These are phyloP conservation scores for Endogone sp. DNA, from an alignment of 192 early-diverging fungal species.

Conservation along the genomic window DNA sequence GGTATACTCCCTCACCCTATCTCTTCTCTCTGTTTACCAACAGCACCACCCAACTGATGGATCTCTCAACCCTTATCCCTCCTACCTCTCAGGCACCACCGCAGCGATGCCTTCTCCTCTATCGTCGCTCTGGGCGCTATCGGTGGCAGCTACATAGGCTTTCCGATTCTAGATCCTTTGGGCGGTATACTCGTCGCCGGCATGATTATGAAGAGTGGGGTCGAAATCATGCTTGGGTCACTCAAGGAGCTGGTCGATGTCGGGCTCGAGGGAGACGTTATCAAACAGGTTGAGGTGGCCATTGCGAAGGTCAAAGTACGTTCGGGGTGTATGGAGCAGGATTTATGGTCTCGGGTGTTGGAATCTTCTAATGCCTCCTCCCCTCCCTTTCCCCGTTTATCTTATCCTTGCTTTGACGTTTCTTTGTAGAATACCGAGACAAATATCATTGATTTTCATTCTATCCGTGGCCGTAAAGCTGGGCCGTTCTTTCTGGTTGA, in stretches of 20 bases:
- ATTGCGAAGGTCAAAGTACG: slow-evolving; percentile 28
- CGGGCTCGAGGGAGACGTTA: slow-evolving; percentile 16
- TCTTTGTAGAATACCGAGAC: slow-evolving; percentile 17
- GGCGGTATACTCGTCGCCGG: slow-evolving; percentile 72
- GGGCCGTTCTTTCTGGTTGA: slow-evolving; percentile 57
- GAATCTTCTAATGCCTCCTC: no score
- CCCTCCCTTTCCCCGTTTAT: no score
- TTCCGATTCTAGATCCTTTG: slow-evolving; percentile 68
- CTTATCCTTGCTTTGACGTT: background rate
- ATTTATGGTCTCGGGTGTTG: background rate
- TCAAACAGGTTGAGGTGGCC: slow-evolving; percentile 18
- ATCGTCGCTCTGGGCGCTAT: slow-evolving; percentile 72
- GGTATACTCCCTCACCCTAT: slow-evolving; percentile 22
- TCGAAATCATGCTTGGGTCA: slow-evolving; percentile 38
- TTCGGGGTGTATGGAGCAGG: background rate
- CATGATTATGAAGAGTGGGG: slow-evolving; percentile 64
- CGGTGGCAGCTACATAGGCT: slow-evolving; percentile 65
- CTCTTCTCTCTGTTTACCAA: background rate
- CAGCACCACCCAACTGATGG: background rate
- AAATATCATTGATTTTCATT: slow-evolving; percentile 38
- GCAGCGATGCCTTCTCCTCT: slow-evolving; percentile 70
- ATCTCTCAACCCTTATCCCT: slow-evolving; percentile 1
- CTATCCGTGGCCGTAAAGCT: slow-evolving; percentile 46
- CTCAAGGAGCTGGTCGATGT: slow-evolving; percentile 36
- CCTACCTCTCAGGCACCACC: slow-evolving; percentile 61